Percentiles rank a stretch among this genome's conserved stretches.
These are phyloP conservation scores for Limnanthes douglasii DNA, from an alignment of 345 rosid genomes.

Conservation along the genomic window DNA sequence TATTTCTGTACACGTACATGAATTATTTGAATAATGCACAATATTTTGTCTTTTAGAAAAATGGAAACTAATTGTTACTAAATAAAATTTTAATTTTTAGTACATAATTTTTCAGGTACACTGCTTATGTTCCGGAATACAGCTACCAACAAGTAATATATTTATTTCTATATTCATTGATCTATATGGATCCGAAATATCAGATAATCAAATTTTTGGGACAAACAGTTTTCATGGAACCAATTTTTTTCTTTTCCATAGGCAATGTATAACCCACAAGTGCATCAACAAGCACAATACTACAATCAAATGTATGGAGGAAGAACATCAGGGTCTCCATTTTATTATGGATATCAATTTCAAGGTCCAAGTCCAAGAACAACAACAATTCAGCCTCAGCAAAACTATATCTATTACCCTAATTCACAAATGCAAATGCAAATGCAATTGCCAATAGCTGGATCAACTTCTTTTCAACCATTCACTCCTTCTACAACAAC, in stretches of 20 bases:
- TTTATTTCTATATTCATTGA: constrained; percentile 1
- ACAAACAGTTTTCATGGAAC: constrained; percentile 3
- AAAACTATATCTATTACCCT: too few species aligned
- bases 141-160: constrained; percentile 58
- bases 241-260: not conserved
- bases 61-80: not conserved
- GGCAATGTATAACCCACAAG: constrained; percentile 52
- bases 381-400: too few species aligned
- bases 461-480: too few species aligned
- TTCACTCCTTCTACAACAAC: too few species aligned
- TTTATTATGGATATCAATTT: too few species aligned
- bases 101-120: constrained; percentile 37
- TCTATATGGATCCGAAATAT: not conserved
- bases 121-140: constrained; percentile 52
- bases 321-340: constrained; percentile 15
- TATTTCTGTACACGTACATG: not conserved
- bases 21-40: constrained; percentile 1
- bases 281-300: constrained; percentile 54
- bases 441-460: too few species aligned
- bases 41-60: constrained; percentile 1
- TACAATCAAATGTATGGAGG: constrained; percentile 53
- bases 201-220: constrained; percentile 8
- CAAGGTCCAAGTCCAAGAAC: too few species aligned
- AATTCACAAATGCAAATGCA: too few species aligned
- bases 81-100: constrained; percentile 13